phyloP scores from a whole-genome alignment of 805 yeast species.

The Tetrapisispora arboricola region DNA sequence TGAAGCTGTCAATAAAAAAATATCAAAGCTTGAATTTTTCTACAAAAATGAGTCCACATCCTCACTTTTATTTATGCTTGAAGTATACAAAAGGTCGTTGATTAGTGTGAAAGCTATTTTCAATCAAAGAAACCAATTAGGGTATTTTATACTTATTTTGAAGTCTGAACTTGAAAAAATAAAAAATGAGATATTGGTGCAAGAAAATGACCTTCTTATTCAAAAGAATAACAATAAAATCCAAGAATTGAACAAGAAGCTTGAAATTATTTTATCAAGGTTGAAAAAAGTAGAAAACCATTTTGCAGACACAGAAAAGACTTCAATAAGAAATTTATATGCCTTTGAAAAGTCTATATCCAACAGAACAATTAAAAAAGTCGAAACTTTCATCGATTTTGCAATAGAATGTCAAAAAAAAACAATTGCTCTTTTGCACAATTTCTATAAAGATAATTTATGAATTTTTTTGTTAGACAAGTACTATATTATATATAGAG shows the following conservation, averaged over 20 bases:
- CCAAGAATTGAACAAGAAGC: constrained; percentile 47
- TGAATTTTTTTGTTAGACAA: too few relatives aligned
- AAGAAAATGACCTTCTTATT: constrained; percentile 29
- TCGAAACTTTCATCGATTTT: constrained; percentile 82
- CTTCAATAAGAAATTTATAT: constrained; percentile 56
- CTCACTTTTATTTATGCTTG: constrained; percentile 74
- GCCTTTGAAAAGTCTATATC: constrained; percentile 65
- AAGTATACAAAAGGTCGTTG: constrained; percentile 71
- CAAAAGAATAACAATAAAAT: constrained; percentile 55
- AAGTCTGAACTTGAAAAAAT: constrained; percentile 31
- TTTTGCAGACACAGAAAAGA: constrained; percentile 54
- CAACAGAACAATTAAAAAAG: constrained; percentile 75
- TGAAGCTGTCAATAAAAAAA: constrained; percentile 57
- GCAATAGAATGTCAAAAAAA: constrained; percentile 89
- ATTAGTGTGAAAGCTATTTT: constrained; percentile 64
- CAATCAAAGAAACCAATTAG: constrained; percentile 55
- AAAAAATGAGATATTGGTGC: neutral
- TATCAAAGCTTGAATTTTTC: constrained; percentile 50
- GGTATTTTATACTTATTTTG: constrained; percentile 35
- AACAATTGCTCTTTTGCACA: constrained; percentile 73
- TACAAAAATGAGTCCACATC: constrained; percentile 71
- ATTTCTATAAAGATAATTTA: constrained; percentile 54
- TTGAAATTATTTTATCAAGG: constrained; percentile 43
- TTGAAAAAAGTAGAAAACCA: constrained; percentile 44
- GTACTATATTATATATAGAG: too few relatives aligned